phyloP scores from a whole-genome alignment of 441 rosid species.

The Populus hybrid region DNA sequence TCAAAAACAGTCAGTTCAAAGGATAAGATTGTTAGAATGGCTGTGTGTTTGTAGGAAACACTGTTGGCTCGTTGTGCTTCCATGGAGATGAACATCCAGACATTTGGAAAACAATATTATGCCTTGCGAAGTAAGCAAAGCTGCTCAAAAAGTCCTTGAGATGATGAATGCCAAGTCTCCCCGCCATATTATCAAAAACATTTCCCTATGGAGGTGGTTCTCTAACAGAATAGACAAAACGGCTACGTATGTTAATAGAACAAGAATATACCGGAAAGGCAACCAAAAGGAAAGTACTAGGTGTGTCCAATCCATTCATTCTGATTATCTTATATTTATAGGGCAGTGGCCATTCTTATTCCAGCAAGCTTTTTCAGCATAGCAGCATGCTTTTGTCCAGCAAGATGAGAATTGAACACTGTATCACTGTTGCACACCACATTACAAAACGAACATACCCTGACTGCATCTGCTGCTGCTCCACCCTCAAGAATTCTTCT shows the following conservation, averaged over 20 bases:
- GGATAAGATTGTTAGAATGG: background rate
- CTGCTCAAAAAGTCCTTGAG: background rate
- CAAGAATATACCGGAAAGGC: background rate
- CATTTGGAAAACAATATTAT: background rate
- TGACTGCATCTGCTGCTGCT: constrained; percentile 40
- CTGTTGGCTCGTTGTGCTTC: background rate
- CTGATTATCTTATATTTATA: background rate
- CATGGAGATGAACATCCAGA: background rate
- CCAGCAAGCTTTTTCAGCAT: constrained; percentile 29
- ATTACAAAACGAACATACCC: constrained; percentile 42
- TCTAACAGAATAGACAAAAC: background rate
- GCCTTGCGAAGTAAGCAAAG: background rate
- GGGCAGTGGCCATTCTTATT: constrained; percentile 13
- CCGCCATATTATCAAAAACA: background rate
- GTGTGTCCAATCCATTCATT: background rate
- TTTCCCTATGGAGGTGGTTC: background rate
- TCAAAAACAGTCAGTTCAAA: background rate
- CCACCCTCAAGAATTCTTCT: constrained; percentile 39
- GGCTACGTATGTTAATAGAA: background rate
- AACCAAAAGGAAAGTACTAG: background rate
- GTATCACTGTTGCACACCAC: constrained; percentile 48
- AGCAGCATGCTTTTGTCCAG: constrained; percentile 44
- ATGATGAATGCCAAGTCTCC: background rate
- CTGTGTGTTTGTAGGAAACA: background rate
- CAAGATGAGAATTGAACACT: constrained; percentile 36